These are phyloP conservation scores for Parmales sp. DNA, from an alignment of 108 stramenopile species.

Conservation along the genomic window DNA sequence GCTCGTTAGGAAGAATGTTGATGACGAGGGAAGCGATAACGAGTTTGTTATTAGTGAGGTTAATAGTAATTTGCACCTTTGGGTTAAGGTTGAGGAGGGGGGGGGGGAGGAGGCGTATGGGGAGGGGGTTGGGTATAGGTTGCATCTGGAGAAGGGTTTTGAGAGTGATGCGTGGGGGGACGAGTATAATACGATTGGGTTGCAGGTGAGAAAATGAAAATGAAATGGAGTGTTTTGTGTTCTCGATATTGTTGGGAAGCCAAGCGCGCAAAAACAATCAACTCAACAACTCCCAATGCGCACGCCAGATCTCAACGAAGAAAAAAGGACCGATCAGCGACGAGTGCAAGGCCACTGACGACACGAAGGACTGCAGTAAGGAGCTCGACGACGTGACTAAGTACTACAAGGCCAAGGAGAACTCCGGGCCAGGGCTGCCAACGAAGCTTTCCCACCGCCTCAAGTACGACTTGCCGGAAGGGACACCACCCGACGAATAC, in stretches of 20 bases:
- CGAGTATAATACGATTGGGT: not conserved
- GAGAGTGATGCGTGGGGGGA: not conserved
- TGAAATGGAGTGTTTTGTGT: too few relatives aligned
- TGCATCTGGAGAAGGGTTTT: not conserved
- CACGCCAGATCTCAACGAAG: not conserved
- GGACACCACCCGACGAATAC: too few relatives aligned
- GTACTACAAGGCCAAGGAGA: not conserved
- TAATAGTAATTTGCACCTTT: not conserved
- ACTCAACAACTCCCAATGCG: too few relatives aligned
- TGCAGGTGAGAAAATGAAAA: too few relatives aligned
- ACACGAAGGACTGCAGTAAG: not conserved
- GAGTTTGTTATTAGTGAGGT: constrained; percentile 4
- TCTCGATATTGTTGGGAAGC: too few relatives aligned
- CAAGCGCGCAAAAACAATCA: too few relatives aligned
- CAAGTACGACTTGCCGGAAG: not conserved
- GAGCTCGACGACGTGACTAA: not conserved
- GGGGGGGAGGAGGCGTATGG: not conserved
- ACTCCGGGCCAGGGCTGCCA: not conserved
- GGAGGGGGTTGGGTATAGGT: not conserved
- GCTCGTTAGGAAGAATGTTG: not conserved
- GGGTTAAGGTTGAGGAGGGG: not conserved
- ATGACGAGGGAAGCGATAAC: not conserved
- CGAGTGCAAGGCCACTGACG: not conserved
- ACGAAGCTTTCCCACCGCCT: not conserved
- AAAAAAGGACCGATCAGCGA: not conserved